Conservation (phyloP, 1,284 basidiomycete genomes). For the Fistulinella cinereoalba region DNA sequence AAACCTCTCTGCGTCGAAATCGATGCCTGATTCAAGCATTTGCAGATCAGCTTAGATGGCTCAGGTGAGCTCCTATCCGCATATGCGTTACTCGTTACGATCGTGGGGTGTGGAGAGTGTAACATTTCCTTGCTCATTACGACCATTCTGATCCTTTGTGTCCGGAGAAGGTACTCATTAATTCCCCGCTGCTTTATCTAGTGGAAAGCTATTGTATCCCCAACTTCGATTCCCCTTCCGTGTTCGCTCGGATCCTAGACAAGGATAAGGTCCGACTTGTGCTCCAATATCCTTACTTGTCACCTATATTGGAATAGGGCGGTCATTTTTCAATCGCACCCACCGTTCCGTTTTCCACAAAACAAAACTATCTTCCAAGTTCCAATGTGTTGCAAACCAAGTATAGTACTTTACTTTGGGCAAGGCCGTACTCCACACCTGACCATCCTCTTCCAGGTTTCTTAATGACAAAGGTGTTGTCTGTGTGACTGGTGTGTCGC, state of each 20-base stretch:
- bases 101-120: too few relatives aligned
- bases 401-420: conserved; percentile 26
- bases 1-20: not conserved
- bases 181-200: conserved; percentile 25
- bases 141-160: too few relatives aligned
- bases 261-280: conserved; percentile 60
- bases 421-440: not conserved
- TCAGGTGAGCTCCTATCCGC: conserved; percentile 52
- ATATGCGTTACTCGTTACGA: too few relatives aligned
- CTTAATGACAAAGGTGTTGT: conserved; percentile 80
- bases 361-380: conserved; percentile 85
- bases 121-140: too few relatives aligned
- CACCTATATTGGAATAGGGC: conserved; percentile 48
- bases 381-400: conserved; percentile 88
- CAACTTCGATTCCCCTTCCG: conserved; percentile 88
- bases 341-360: conserved; percentile 61
- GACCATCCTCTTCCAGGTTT: conserved; percentile 45
- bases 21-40: conserved; percentile 5
- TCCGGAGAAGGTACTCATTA: conserved; percentile 3
- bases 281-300: not conserved
- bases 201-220: conserved; percentile 90
- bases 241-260: conserved; percentile 86
- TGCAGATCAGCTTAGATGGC: conserved; percentile 69
- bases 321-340: conserved; percentile 89
- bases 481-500: conserved; percentile 63